A percentile compares a stretch with the other conserved stretches of the same genome.
Evolutionary conservation across 176 grass and related monocot genomes (phyloP).

Genomic region (Rhynchospora pubera): DNA sequence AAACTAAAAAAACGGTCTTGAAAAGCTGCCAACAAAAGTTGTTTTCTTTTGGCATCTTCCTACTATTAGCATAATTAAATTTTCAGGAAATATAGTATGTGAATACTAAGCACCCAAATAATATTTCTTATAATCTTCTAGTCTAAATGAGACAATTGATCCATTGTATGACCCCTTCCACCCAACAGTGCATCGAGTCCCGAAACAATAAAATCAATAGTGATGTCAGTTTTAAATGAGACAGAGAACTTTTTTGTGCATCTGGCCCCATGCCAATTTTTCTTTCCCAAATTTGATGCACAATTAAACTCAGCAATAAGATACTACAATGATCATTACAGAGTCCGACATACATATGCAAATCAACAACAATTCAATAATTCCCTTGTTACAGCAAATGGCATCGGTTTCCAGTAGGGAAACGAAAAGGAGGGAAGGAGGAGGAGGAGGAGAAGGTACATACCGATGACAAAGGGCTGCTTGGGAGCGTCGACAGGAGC

Average conservation of each 20-base stretch:
- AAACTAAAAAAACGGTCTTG: neutral
- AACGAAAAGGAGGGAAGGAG: too few species aligned
- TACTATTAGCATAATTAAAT: neutral
- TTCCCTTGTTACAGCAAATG: too few species aligned
- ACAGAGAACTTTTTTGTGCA: neutral
- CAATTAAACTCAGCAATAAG: neutral
- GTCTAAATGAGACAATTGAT: neutral
- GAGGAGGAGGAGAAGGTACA: too few species aligned
- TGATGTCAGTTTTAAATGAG: neutral
- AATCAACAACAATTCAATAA: too few species aligned
- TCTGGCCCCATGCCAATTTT: neutral
- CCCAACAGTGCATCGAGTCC: neutral
- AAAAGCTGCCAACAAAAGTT: neutral
- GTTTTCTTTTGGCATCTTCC: neutral
- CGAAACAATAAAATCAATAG: neutral
- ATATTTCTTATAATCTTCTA: neutral
- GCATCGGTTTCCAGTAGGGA: neutral
- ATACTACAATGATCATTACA: neutral
- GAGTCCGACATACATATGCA: neutral
- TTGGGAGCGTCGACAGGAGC: conserved; percentile 2
- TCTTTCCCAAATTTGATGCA: neutral
- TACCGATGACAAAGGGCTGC: conserved; percentile 95
- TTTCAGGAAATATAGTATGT: neutral
- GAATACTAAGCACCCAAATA: neutral
- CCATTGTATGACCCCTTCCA: neutral